phyloP scores from a whole-genome alignment of 2,329 filamentous ascomycete species.

The Dichotomopilus funicola region DNA sequence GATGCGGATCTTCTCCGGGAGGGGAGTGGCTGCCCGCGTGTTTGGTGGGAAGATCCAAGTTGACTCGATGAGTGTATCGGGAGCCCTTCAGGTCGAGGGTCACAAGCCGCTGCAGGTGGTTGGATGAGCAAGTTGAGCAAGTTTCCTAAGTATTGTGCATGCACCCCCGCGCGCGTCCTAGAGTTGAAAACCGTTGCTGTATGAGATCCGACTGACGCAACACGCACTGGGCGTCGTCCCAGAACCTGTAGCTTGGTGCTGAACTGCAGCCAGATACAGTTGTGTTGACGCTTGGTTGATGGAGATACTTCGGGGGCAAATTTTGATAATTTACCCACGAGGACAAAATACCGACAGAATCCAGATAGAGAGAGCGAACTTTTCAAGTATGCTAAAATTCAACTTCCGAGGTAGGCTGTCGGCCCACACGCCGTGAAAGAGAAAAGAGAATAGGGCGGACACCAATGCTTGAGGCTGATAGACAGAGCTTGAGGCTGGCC shows the following conservation, averaged over 20 bases:
- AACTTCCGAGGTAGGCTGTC: no score
- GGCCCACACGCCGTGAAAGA: no score
- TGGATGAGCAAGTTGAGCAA: constrained; percentile 10
- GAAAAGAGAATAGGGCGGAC: no score
- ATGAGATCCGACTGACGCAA: neutral
- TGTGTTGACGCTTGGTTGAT: no score
- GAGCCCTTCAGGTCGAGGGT: neutral
- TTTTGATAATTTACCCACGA: no score
- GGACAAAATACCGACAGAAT: no score
- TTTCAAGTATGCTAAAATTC: no score
- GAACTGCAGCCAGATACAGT: no score
- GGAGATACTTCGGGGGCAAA: no score
- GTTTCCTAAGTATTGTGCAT: constrained; percentile 7
- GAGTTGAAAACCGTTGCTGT: neutral
- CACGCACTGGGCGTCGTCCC: neutral
- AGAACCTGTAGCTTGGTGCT: neutral
- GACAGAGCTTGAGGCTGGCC: neutral
- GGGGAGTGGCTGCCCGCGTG: neutral
- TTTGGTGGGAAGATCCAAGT: neutral
- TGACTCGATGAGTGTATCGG: no score
- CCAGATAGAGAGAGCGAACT: no score
- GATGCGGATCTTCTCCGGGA: constrained; percentile 4
- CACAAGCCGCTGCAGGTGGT: neutral
- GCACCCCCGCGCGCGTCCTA: neutral
- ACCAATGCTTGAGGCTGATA: neutral